Evolutionary conservation across 306 rosid genomes (phyloP), one percentile per base, ranked within the genome.

Genomic region (Quercus ilex): DNA sequence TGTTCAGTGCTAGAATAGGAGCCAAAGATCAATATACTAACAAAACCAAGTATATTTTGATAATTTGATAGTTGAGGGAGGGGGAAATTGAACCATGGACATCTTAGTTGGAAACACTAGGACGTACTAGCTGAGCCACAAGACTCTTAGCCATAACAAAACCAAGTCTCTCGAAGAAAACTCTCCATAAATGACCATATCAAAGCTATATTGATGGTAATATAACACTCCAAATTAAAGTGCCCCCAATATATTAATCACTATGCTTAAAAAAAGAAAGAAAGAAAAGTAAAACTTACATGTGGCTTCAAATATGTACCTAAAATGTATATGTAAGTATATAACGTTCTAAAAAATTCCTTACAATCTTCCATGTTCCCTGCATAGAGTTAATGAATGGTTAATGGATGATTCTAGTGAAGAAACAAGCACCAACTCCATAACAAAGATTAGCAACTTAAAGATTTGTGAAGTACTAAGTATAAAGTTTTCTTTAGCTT

Each of bases 251-350:
- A 46, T 43, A 71, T 55, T 62, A 55, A 51, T 65, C 43, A 68
- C 33, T 80, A 38, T 69, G 56, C 56, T n/a, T 60, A 6, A 57
- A 64, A 74, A 81, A 21, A 35, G 41, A 41, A 12, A 73, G 60
- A 41, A 76, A 11, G 74, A 25, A 35, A 56, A 55, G 64, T 41
- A 60, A 73, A 74, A 88, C 99, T 91, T 80, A 92, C 98, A 86
- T 95, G 87, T 69, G 99, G 96, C 89, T 95, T 95, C 83, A 90
- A 38, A 83, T 89, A 95, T 79, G 99, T 91, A 86, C 94, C 98
- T 6, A 95, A 74, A 33, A 89, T 58, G 87, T 95, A 95, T 23
- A 91, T 77, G 80, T 91, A 95, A 74, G 87, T 77, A 82, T 92
- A 95, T 68, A 71, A 2, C 5, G 91, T 79, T 57, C 90, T 83